Evolutionary conservation across 441 rosid genomes (phyloP).

Genomic region (Sinapis alba): DNA sequence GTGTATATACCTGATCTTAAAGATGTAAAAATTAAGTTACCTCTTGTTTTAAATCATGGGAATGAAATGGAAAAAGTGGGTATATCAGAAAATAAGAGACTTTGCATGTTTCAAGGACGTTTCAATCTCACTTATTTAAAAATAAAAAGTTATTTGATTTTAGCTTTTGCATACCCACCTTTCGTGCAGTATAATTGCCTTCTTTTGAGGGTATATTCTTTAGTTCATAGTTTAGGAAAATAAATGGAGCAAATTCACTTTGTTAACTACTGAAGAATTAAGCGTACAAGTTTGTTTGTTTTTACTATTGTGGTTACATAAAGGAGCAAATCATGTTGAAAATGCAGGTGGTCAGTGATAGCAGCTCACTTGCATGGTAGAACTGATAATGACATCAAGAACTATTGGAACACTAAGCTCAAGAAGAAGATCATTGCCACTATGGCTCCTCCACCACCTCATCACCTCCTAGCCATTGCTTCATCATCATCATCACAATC

Average conservation of each 20-base stretch:
- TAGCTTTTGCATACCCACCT: conserved; percentile 33
- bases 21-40: neutral
- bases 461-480: conserved; percentile 33
- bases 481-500: conserved; percentile 44
- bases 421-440: conserved; percentile 74
- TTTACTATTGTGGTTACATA: neutral
- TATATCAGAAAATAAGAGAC: conserved; percentile 20
- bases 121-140: conserved; percentile 14
- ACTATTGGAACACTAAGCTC: conserved; percentile 97
- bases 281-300: neutral
- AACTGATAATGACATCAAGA: conserved; percentile 92
- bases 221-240: conserved; percentile 28
- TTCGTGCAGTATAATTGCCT: conserved; percentile 36
- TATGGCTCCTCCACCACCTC: conserved; percentile 48
- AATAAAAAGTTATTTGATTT: neutral
- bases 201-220: conserved; percentile 29
- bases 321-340: conserved; percentile 8
- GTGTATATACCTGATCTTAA: neutral
- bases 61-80: conserved; percentile 6
- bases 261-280: conserved; percentile 8
- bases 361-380: conserved; percentile 94
- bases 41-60: conserved; percentile 20
- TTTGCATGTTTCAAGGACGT: conserved; percentile 38
- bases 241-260: neutral
- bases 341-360: conserved; percentile 89